A percentile compares a stretch with the other conserved stretches of the same genome.
Evolutionary conservation across 768 basidiomycete species (phyloP).

Genomic region (Suillus paluster): DNA sequence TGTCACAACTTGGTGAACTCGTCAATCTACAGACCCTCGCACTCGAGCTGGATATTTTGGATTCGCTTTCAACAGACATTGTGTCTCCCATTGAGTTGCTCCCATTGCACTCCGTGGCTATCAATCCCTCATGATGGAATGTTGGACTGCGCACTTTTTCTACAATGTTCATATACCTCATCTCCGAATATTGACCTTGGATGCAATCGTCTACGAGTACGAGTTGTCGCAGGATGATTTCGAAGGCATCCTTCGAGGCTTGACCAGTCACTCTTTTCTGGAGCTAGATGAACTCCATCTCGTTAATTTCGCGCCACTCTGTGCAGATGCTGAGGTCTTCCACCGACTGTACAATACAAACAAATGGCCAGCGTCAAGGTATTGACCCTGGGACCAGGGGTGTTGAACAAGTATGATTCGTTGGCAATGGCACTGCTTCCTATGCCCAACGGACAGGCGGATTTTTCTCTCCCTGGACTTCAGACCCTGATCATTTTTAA

Average conservation of each 20-base stretch:
- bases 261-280: neutral
- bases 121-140: neutral
- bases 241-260: too few species aligned
- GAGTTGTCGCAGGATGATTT: too few species aligned
- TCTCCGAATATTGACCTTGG: neutral
- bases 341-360: neutral
- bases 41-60: too few species aligned
- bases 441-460: neutral
- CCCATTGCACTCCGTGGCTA: neutral
- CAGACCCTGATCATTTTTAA: neutral
- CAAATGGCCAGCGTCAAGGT: neutral
- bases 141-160: neutral
- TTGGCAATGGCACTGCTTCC: neutral
- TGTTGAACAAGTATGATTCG: too few species aligned
- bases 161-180: neutral
- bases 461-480: neutral
- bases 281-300: constrained; percentile 2
- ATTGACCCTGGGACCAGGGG: neutral
- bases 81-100: neutral
- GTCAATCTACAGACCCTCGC: too few species aligned
- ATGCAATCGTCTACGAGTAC: neutral
- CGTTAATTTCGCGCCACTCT: neutral
- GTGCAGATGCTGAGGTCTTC: neutral
- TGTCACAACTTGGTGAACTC: too few species aligned
- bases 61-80: too few species aligned